These are phyloP conservation scores for Glycyrrhiza uralensis DNA, from an alignment of 306 rosid genomes.

Conservation along the genomic window DNA sequence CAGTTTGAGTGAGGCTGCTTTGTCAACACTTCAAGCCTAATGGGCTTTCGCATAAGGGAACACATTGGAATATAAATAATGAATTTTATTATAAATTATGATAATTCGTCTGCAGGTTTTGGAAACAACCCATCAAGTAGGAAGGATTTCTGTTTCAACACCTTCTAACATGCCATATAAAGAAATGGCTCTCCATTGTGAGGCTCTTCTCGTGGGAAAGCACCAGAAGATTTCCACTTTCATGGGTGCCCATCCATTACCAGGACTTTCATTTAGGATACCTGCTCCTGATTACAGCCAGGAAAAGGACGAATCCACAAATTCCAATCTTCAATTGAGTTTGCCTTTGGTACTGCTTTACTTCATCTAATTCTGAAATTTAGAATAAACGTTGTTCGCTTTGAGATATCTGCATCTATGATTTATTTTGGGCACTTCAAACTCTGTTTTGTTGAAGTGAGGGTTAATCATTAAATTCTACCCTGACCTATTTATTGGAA, in stretches of 20 bases:
- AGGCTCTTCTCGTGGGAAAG: constrained; percentile 68
- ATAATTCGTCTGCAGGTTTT: constrained; percentile 44
- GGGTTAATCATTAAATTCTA: background rate
- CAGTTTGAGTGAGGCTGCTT: background rate
- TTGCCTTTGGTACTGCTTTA: constrained; percentile 43
- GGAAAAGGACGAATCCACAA: constrained; percentile 29
- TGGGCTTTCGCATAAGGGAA: background rate
- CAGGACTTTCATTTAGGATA: constrained; percentile 36
- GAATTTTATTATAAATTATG: background rate
- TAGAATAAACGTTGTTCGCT: background rate
- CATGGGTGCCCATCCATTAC: constrained; percentile 35
- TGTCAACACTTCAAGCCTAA: background rate
- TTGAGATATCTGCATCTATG: constrained; percentile 11
- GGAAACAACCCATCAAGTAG: constrained; percentile 61
- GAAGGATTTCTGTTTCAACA: constrained; percentile 62
- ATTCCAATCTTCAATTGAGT: constrained; percentile 27
- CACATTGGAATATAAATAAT: background rate
- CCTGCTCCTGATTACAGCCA: constrained; percentile 31
- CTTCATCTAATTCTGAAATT: constrained; percentile 1
- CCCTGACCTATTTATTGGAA: background rate
- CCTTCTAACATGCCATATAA: constrained; percentile 65
- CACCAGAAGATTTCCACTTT: constrained; percentile 65
- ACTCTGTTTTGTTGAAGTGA: background rate
- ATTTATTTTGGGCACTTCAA: background rate
- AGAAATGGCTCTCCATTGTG: constrained; percentile 87